A percentile compares a stretch with the other conserved stretches of the same genome.
Conservation (phyloP, 345 rosid species). For the Orychophragmus violaceus region DNA sequence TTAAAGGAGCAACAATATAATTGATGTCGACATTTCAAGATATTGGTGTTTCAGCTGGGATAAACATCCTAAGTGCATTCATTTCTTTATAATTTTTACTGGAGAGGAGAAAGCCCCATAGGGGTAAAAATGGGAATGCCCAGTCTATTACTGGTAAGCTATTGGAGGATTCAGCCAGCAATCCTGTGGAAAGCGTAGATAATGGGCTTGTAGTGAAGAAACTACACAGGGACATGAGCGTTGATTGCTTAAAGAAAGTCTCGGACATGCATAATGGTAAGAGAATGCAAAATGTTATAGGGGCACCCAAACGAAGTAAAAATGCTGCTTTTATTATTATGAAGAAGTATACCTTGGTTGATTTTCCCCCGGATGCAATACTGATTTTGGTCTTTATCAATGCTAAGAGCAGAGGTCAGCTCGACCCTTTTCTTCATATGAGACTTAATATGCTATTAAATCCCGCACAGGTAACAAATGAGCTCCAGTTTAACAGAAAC, state of each 20-base stretch:
- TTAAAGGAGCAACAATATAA: no score
- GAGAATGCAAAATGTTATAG: conserved; percentile 30
- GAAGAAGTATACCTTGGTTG: conserved; percentile 39
- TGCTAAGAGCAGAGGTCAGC: conserved; percentile 76
- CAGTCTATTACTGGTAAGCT: conserved; percentile 33
- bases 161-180: conserved; percentile 32
- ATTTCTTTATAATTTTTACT: no score
- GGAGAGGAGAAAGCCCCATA: conserved; percentile 34
- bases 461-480: conserved; percentile 57
- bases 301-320: conserved; percentile 30
- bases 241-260: conserved; percentile 31
- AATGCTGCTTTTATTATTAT: conserved; percentile 16
- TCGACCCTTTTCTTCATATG: conserved; percentile 57
- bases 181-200: conserved; percentile 23
- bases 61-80: no score
- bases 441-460: conserved; percentile 65
- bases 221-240: conserved; percentile 35
- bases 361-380: conserved; percentile 52
- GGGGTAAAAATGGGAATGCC: conserved; percentile 33
- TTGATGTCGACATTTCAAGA: no score
- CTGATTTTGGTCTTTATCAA: conserved; percentile 72
- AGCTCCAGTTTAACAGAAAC: neutral
- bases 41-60: no score
- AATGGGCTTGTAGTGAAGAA: conserved; percentile 43
- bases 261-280: conserved; percentile 16